Percentiles rank a stretch among this genome's conserved stretches.
Conservation (phyloP, 805 yeast species). For the Yarrowia sp. region DNA sequence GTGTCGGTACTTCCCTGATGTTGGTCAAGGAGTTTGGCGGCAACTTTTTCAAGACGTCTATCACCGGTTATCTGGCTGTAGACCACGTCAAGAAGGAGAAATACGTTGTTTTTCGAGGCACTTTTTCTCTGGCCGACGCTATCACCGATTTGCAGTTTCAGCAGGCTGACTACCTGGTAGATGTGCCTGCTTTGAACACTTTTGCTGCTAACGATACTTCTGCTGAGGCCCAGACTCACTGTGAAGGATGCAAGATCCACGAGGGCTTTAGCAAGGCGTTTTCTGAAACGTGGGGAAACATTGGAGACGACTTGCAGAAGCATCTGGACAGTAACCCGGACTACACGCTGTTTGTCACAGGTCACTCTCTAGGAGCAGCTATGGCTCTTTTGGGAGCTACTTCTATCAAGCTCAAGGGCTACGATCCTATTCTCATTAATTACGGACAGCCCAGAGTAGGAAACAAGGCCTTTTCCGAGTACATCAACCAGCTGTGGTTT, state of each 20-base stretch:
- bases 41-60: neutral
- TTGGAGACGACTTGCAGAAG: neutral
- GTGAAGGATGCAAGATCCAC: constrained; percentile 1
- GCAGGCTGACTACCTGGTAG: neutral
- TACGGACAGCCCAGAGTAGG: constrained; percentile 4
- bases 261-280: constrained; percentile 1
- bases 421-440: neutral
- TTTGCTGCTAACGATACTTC: neutral
- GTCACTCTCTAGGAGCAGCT: neutral
- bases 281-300: neutral
- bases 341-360: neutral
- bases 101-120: constrained; percentile 6
- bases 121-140: neutral
- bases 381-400: constrained; percentile 1
- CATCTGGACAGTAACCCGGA: neutral
- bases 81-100: constrained; percentile 15
- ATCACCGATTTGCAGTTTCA: constrained; percentile 7
- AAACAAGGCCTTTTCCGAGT: neutral
- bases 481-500: constrained; percentile 1
- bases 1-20: neutral
- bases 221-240: neutral
- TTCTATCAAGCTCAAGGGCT: neutral
- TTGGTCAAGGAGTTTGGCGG: neutral
- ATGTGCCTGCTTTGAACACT: neutral
- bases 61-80: neutral